Evolutionary conservation across 441 rosid genomes (phyloP), one percentile per base, ranked within the genome.

Genomic region (Pelargonium myrrhifolium): DNA sequence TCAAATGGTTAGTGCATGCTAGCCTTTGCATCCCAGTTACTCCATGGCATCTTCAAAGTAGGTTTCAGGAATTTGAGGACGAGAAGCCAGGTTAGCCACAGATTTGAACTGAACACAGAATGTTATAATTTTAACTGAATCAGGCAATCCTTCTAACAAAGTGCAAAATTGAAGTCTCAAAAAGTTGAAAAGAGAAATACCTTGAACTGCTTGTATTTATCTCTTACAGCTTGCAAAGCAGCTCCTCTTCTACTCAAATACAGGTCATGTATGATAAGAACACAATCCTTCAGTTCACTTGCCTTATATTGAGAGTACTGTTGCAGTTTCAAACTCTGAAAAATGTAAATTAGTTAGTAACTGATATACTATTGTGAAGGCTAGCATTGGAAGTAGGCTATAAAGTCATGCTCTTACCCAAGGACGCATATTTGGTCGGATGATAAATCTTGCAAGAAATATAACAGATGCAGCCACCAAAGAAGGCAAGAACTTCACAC

Each of bases 201-300:
- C 96, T 85, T 83, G 43, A 85, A 88, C 49, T 75, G 83, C 78
- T 77, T 87, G 80, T 89, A 92, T 70, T 87, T 92, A 31, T 84
- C 88, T 80, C 96, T 85, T 3, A 92, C 83, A 67, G 92, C 85
- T 68, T 75, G 82, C 61, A 87, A 71, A 59, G 80, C 74, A 21
- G 76, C 79, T 11, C 89, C 90, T 78, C 83, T 82, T 78, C 88
- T 82, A 65, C 92, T 80, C 21, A 85, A 76, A 68, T 83, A 86
- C 70, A 92, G 72, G 70, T 86, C 90, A 72, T 82, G 92, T 42
- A 87, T 58, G 66, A 82, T 75, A 22, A 83, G 45, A 53, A 81
- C 91, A 72, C 86, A 84, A 5, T 73, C 81, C 76, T 74, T 84
- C 37, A 92, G 58, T 63, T 87, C 89, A 9, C 80, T 66, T 56